Base-by-base conservation (phyloP, 2,329 filamentous ascomycete genomes). In the Fusarium siculi region DNA sequence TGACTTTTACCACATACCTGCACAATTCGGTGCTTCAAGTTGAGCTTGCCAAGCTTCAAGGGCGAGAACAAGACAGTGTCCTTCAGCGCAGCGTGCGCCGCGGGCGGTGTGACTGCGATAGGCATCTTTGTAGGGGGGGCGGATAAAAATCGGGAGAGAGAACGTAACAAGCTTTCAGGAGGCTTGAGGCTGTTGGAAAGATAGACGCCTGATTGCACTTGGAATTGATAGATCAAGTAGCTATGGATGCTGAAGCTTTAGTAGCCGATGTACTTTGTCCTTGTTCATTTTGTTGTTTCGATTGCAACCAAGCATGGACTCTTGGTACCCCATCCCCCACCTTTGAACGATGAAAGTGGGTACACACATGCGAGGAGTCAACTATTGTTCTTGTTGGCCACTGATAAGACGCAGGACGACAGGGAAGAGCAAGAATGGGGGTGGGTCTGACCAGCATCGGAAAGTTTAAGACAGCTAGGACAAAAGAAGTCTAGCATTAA, bases 1-100 rank as follows among this genome's bases (percentile, higher is more conserved):
- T n/a, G 3, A 9, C 4, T 39, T 18, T 25, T 1, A 5, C 14
- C 15, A 37, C 68, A 2, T 53, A 79, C 81, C 77, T 82, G 80
- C 15, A 82, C 79, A 30, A 84, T 77, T 32, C 82, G 80, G 65
- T 84, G 82, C 37, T 79, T 74, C 32, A 84, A 75, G 12, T 68
- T 70, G 34, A 78, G 60, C 21, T 77, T 74, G 30, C 82, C 82
- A 44, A 84, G 52, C 61, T 79, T 79, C 42, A 83, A 52, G 14
- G 81, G 78, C 3, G 77, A 71, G 68, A 84, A 84, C 18, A 84
- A 69, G 37, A 76, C 74, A 5, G 79, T 80, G 65, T 72, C 74
- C 61, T 76, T 71, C 30, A 78, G 68, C 18, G 76, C 66, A 34
- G 71, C 53, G 47, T 68, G 49, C 15, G 64, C 63, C 49, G 68